These are phyloP conservation scores for Leccinum subgranulosum DNA, from an alignment of 768 basidiomycete genomes.

Conservation along the genomic window DNA sequence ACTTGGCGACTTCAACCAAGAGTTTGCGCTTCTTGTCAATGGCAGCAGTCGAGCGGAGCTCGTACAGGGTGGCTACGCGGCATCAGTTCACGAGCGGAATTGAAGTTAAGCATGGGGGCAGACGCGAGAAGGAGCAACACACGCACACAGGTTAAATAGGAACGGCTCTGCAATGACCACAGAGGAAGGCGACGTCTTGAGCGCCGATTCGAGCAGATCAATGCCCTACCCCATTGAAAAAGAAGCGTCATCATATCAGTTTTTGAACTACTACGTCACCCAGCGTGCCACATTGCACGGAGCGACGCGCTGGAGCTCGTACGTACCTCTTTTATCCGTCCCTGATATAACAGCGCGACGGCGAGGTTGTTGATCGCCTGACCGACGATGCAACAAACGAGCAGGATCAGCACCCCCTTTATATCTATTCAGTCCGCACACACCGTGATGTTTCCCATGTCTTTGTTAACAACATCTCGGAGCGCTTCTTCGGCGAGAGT, in stretches of 20 bases:
- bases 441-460: conserved; percentile 61
- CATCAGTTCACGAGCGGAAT: background rate
- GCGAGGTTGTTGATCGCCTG: conserved; percentile 77
- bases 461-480: conserved; percentile 41
- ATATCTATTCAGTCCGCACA: background rate
- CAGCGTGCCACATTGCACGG: too few species aligned
- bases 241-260: background rate
- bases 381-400: background rate
- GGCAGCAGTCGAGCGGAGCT: conserved; percentile 69
- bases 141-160: conserved; percentile 79
- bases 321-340: conserved; percentile 64
- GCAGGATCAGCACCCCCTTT: background rate
- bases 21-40: conserved; percentile 75
- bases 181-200: conserved; percentile 63
- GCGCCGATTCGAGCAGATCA: conserved; percentile 58
- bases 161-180: conserved; percentile 79
- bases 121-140: background rate
- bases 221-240: conserved; percentile 49
- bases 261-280: background rate
- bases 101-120: too few species aligned
- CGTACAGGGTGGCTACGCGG: conserved; percentile 68
- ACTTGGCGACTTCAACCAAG: conserved; percentile 73
- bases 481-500: conserved; percentile 45
- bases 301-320: background rate
- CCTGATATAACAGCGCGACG: conserved; percentile 68